A percentile compares a stretch with the other conserved stretches of the same genome.
phyloP scores from a whole-genome alignment of 768 basidiomycete genomes.

The Mycena haematopus region DNA sequence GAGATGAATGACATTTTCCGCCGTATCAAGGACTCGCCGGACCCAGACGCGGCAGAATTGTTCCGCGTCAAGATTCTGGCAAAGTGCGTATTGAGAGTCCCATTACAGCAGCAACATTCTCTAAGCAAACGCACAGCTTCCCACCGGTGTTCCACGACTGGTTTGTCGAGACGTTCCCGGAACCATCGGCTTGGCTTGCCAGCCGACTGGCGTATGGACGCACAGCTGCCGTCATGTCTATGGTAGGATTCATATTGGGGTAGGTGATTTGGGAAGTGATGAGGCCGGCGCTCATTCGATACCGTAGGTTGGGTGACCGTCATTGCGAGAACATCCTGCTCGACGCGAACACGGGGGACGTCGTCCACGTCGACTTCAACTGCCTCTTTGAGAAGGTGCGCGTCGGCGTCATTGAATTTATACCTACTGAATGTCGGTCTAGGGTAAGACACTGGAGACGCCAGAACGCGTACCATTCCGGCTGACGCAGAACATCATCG shows the following conservation, averaged over 20 bases:
- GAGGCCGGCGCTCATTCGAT: neutral
- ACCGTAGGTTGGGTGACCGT: constrained; percentile 88
- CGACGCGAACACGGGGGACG: constrained; percentile 86
- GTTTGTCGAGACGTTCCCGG: constrained; percentile 97
- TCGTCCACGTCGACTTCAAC: constrained; percentile 97
- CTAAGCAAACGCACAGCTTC: constrained; percentile 49
- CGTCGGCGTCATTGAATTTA: constrained; percentile 3
- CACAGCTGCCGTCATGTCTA: constrained; percentile 96
- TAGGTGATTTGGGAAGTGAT: constrained; percentile 41
- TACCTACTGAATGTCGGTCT: constrained; percentile 35
- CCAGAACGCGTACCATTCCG: constrained; percentile 95
- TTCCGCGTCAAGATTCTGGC: constrained; percentile 64
- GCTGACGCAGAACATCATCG: constrained; percentile 90
- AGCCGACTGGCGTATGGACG: constrained; percentile 87
- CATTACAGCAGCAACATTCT: neutral
- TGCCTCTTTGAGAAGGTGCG: constrained; percentile 94
- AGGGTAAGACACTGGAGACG: constrained; percentile 84
- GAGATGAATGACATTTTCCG: constrained; percentile 56
- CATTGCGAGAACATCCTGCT: constrained; percentile 97
- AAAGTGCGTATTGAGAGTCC: constrained; percentile 46
- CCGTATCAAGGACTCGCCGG: constrained; percentile 55
- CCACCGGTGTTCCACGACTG: constrained; percentile 95
- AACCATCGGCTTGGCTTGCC: constrained; percentile 92
- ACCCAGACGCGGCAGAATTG: constrained; percentile 56
- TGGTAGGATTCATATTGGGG: constrained; percentile 98